phyloP scores from a whole-genome alignment of 176 grass and related monocot species.

The Lolium perenne region DNA sequence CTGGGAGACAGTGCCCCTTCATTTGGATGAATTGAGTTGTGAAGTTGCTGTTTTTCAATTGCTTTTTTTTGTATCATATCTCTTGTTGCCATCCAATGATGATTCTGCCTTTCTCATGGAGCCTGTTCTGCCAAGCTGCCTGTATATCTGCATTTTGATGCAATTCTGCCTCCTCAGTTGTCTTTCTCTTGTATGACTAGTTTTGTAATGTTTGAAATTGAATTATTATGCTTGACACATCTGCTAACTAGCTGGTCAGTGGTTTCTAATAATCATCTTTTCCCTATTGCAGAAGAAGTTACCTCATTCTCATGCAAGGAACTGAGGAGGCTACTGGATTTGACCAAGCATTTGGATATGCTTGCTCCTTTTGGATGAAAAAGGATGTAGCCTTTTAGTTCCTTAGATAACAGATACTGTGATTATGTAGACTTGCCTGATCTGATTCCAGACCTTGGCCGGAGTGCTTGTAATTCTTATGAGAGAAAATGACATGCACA shows the following conservation, averaged over 20 bases:
- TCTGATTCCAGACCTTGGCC: not conserved
- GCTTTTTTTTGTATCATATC: not conserved
- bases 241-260: too few relatives aligned
- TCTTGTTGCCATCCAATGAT: not conserved
- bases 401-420: constrained; percentile 4
- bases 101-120: constrained; percentile 44
- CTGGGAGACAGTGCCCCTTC: too few relatives aligned
- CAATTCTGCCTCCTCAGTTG: too few relatives aligned
- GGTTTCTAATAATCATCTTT: too few relatives aligned
- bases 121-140: too few relatives aligned
- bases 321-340: not conserved
- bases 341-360: not conserved
- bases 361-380: not conserved
- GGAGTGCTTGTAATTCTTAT: not conserved
- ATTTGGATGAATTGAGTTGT: not conserved
- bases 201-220: too few relatives aligned
- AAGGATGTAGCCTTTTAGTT: not conserved
- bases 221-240: too few relatives aligned
- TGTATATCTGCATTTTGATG: too few relatives aligned
- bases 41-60: not conserved
- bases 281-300: not conserved
- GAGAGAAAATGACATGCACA: not conserved
- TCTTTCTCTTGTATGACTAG: too few relatives aligned
- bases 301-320: not conserved
- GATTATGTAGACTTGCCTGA: constrained; percentile 25